Conservation (phyloP, 441 rosid genomes). For the Erodium moschatum region DNA sequence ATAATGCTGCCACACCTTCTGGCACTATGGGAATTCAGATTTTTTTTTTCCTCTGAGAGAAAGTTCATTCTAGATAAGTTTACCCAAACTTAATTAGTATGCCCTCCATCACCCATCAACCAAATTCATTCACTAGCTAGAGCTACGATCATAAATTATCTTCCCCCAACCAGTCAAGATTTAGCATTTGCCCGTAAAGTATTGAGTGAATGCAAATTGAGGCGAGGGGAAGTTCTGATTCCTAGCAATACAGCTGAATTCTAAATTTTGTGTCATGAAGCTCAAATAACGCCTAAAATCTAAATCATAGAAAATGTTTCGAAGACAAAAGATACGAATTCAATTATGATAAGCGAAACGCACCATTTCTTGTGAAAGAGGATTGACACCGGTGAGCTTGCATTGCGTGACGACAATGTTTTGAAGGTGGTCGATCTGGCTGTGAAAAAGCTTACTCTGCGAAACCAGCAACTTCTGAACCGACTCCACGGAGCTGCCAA, state of each 20-base stretch:
- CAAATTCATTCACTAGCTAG: background rate
- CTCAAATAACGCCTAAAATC: background rate
- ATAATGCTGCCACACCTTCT: background rate
- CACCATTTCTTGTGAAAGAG: conserved; percentile 98
- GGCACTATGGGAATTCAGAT: background rate
- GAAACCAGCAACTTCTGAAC: conserved; percentile 50
- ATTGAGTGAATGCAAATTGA: background rate
- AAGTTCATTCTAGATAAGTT: background rate
- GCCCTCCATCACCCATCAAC: background rate
- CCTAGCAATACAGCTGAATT: background rate
- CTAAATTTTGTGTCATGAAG: background rate
- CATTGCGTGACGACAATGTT: conserved; percentile 75
- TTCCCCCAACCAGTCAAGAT: background rate
- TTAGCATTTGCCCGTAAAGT: background rate
- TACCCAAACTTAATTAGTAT: background rate
- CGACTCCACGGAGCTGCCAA: conserved; percentile 60
- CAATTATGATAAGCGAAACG: conserved; percentile 16
- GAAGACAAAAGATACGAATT: background rate
- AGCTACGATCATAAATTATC: background rate
- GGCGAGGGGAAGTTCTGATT: background rate
- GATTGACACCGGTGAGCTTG: conserved; percentile 93
- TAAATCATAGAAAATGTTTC: background rate
- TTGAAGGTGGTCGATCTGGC: conserved; percentile 81
- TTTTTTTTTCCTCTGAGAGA: background rate
- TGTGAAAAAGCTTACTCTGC: conserved; percentile 65